Percentiles rank a stretch among this genome's conserved stretches.
phyloP scores from a whole-genome alignment of 768 basidiomycete species.

The Podaxis sp. region DNA sequence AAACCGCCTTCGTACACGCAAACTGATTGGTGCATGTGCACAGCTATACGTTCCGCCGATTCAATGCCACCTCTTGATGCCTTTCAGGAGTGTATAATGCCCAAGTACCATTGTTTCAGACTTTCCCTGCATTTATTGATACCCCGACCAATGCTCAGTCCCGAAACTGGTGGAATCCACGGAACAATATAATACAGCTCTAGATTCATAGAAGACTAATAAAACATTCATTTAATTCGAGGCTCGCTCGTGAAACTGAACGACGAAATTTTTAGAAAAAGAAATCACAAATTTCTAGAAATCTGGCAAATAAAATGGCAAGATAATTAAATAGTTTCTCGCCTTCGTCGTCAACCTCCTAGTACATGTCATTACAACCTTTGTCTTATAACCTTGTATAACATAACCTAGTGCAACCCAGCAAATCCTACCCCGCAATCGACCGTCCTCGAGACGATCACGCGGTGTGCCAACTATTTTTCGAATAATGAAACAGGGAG shows the following conservation, averaged over 20 bases:
- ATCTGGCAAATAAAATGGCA: not conserved
- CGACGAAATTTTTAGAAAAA: not conserved
- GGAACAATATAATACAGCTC: not conserved
- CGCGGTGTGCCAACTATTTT: not conserved
- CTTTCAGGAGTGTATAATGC: not conserved
- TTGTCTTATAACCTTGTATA: too few relatives aligned
- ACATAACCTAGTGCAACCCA: too few relatives aligned
- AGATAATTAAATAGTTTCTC: not conserved
- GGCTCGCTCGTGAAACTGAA: not conserved
- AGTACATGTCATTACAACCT: too few relatives aligned
- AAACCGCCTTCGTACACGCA: too few relatives aligned
- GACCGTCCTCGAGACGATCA: not conserved
- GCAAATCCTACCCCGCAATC: too few relatives aligned
- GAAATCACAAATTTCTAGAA: not conserved
- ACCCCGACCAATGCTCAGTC: not conserved
- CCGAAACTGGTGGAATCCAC: not conserved
- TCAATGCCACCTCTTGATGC: not conserved
- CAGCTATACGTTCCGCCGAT: conserved; percentile 6
- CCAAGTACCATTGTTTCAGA: too few relatives aligned
- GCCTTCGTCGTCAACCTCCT: too few relatives aligned
- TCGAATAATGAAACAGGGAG: not conserved
- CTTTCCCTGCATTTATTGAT: not conserved
- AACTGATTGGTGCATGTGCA: not conserved
- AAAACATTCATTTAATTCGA: not conserved
- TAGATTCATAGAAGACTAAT: not conserved